Base-by-base conservation (phyloP, 352 stramenopile genomes). In the Phytophthora colocasiae region DNA sequence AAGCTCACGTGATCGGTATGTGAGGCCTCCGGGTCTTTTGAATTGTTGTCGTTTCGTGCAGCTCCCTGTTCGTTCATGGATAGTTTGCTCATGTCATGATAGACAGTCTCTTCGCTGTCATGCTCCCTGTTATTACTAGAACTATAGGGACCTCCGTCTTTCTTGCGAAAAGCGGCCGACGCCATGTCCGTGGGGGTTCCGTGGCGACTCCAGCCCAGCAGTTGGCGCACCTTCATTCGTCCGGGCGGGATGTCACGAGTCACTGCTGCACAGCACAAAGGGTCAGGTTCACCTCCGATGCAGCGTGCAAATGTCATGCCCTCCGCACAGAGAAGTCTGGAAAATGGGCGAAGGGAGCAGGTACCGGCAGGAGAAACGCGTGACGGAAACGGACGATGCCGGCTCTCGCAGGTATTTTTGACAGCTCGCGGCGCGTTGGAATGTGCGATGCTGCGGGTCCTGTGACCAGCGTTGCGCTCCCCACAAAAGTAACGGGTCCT, bases 291-390 rank as follows among this genome's bases (percentile, higher is more conserved):
- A 17, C 74, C 80, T 60, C 76, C 69, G 24, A 86, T 79, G 60
- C 78, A 87, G 52, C 73, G 69, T 56, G 67, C 65, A 72, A 87
- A 84, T 54, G 79, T 73, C 80, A 88, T 88, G 48, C 34, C 36
- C 32, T 45, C 14, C 41, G 34, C 32, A 40, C 47, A 58, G 49
- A 27, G 15, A 29, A 46, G 39, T 58, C 53, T 69, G 47, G 46
- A 66, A 71, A 66, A 63, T 76, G 49, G 50, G 9, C 19, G 17
- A 17, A 14, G 46, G 32, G 36, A 57, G 39, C 8, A 38, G n/a
- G 22, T 38, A 56, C 63, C 44, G 26, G 54, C 45, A 65, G 49
- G 51, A 61, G 55, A 70, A 73, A 73, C 57, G 26, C 44, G 46
- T 62, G 66, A 71, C 34, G 71, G 71, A 78, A 78, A 78, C 70